These are phyloP conservation scores for Penicillium sp. DNA, from an alignment of 2,329 filamentous ascomycete species.

Conservation along the genomic window DNA sequence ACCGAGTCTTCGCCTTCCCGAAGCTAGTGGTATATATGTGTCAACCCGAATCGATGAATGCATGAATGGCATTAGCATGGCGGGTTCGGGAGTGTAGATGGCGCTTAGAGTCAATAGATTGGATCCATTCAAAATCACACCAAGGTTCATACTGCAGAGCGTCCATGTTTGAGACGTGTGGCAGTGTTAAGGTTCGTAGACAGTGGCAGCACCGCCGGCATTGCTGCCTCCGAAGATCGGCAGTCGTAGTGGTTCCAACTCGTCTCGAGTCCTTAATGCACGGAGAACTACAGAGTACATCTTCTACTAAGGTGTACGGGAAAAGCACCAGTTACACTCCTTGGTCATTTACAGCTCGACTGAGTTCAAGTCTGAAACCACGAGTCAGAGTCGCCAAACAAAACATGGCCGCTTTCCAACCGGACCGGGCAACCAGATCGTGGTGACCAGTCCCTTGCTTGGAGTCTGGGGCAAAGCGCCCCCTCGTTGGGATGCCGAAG, in stretches of 20 bases:
- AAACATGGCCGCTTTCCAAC: constrained; percentile 12
- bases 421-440: constrained; percentile 10
- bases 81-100: neutral
- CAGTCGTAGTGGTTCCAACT: neutral
- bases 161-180: neutral
- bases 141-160: neutral
- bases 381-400: constrained; percentile 1
- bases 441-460: constrained; percentile 22
- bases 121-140: neutral
- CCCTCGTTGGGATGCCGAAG: constrained; percentile 7
- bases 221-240: neutral
- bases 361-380: constrained; percentile 4
- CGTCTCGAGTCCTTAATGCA: neutral
- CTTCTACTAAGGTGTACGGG: neutral
- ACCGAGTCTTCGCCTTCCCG: too few relatives aligned
- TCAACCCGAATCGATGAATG: neutral
- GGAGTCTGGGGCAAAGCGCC: constrained; percentile 10
- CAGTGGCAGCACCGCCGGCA: neutral
- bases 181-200: neutral
- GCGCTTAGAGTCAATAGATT: neutral
- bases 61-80: neutral
- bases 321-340: neutral
- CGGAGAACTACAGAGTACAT: neutral
- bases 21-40: neutral
- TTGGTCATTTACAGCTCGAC: neutral